phyloP scores from a whole-genome alignment of 768 basidiomycete species.

The Mycena kentingensis region DNA sequence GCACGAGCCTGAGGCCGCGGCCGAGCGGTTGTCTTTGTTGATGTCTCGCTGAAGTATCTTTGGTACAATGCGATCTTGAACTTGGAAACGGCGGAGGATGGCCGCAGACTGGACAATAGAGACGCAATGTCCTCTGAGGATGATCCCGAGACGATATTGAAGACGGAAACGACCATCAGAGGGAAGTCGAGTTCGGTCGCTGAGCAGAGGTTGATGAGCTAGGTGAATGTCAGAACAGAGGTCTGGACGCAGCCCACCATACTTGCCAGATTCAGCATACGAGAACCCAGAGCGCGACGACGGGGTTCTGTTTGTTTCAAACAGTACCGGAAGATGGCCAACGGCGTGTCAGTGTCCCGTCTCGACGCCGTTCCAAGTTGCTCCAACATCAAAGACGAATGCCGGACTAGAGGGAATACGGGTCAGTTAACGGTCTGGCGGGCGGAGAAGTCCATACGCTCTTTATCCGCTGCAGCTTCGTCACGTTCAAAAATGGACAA shows the following conservation, averaged over 20 bases:
- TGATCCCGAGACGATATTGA: conserved; percentile 36
- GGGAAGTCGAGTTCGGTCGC: conserved; percentile 39
- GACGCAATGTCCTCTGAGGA: conserved; percentile 29
- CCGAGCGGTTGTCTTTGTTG: conserved; percentile 15
- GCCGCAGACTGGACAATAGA: conserved; percentile 36
- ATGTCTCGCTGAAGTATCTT: conserved; percentile 35
- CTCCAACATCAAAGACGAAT: conserved; percentile 56
- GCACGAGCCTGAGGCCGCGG: conserved; percentile 35
- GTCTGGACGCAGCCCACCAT: not conserved
- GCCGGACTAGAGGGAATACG: conserved; percentile 25
- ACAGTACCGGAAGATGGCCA: conserved; percentile 40
- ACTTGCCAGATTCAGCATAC: conserved; percentile 20
- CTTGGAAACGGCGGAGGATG: conserved; percentile 35
- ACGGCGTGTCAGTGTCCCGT: conserved; percentile 56
- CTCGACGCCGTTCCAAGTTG: conserved; percentile 55
- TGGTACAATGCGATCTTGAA: conserved; percentile 46
- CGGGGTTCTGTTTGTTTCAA: conserved; percentile 13
- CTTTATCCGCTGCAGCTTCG: conserved; percentile 33
- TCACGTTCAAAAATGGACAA: conserved; percentile 70
- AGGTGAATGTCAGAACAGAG: not conserved
- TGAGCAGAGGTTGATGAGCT: conserved; percentile 46
- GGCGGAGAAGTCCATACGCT: conserved; percentile 19
- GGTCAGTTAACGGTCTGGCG: not conserved
- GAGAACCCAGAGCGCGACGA: conserved; percentile 21
- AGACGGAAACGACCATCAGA: conserved; percentile 38